These are phyloP conservation scores for Backusella sp. DNA, from an alignment of 192 early-diverging fungal species.

Conservation along the genomic window DNA sequence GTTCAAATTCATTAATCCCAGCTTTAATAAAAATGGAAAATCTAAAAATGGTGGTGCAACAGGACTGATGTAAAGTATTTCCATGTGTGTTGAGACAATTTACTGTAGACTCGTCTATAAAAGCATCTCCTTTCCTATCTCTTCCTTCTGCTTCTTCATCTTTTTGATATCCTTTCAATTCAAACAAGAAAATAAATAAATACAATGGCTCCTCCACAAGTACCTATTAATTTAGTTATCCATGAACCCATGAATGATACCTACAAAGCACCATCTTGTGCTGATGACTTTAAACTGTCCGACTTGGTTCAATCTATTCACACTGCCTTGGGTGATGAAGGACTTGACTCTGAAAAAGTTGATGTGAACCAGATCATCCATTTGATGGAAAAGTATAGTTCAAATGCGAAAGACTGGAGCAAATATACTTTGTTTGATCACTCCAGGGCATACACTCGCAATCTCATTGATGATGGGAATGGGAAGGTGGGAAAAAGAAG, in stretches of 20 bases:
- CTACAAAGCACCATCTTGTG: too few relatives aligned
- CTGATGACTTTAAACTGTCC: not conserved
- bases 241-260: not conserved
- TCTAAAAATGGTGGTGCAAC: slow-evolving; percentile 4
- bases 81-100: not conserved
- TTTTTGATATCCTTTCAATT: not conserved
- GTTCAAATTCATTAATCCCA: not conserved
- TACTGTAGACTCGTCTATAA: not conserved
- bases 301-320: slow-evolving; percentile 37
- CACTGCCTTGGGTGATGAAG: slow-evolving; percentile 49
- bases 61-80: not conserved
- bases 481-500: slow-evolving; percentile 52
- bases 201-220: slow-evolving; percentile 10
- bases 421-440: slow-evolving; percentile 75
- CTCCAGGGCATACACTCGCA: slow-evolving; percentile 76
- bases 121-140: not conserved
- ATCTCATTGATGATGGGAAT: slow-evolving; percentile 87
- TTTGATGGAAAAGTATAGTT: slow-evolving; percentile 68
- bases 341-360: slow-evolving; percentile 55
- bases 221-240: not conserved
- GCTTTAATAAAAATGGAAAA: slow-evolving; percentile 6
- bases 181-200: not conserved
- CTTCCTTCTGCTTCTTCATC: not conserved
- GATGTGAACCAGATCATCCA: slow-evolving; percentile 55
- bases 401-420: slow-evolving; percentile 70